A percentile compares a stretch with the other conserved stretches of the same genome.
These are phyloP conservation scores for Fonsecaea multimorphosa DNA, from an alignment of 2,329 filamentous ascomycete species.

Conservation along the genomic window DNA sequence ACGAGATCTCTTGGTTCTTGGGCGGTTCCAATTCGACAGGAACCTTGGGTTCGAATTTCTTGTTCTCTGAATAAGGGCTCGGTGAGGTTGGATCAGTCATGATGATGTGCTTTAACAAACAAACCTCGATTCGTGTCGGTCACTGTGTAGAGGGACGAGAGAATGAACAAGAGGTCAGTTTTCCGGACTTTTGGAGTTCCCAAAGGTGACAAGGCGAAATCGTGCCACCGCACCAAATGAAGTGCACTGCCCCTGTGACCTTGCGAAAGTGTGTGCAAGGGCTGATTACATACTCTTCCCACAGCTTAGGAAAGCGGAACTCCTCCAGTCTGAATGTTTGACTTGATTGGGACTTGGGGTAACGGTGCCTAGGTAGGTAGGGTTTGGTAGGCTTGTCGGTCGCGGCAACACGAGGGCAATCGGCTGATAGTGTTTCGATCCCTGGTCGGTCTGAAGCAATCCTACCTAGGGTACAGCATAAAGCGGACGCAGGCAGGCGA, in stretches of 20 bases:
- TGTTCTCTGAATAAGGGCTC: constrained; percentile 40
- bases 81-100: constrained; percentile 40
- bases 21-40: constrained; percentile 73
- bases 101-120: constrained; percentile 9
- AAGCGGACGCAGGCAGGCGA: background rate
- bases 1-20: constrained; percentile 84
- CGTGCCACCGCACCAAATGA: background rate
- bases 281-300: constrained; percentile 34
- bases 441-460: background rate
- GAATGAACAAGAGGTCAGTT: constrained; percentile 9
- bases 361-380: background rate
- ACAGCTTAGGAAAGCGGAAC: constrained; percentile 16
- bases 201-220: background rate
- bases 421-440: constrained; percentile 5
- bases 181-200: background rate
- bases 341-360: constrained; percentile 17
- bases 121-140: constrained; percentile 27
- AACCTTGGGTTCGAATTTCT: constrained; percentile 51
- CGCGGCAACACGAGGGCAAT: background rate
- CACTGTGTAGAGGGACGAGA: constrained; percentile 18
- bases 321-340: background rate
- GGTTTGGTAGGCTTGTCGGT: background rate
- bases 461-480: no score
- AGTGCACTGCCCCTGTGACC: constrained; percentile 28
- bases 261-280: background rate